phyloP scores from a whole-genome alignment of 805 yeast species.

The Yarrowia porcina region DNA sequence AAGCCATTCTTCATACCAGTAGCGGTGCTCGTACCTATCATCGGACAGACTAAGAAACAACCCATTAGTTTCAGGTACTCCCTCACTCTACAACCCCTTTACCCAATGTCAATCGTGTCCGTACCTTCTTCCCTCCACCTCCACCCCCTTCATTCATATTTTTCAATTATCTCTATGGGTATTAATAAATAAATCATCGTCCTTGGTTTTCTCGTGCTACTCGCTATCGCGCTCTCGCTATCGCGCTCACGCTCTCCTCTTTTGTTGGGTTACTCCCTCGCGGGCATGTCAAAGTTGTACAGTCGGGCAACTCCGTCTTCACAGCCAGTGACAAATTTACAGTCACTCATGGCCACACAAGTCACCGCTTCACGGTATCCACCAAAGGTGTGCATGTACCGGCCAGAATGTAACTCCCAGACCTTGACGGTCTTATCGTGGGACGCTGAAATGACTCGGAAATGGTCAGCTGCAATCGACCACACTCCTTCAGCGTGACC shows the following conservation, averaged over 20 bases:
- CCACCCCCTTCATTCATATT: too few relatives aligned
- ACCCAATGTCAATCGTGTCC: too few relatives aligned
- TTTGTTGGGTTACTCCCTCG: background rate
- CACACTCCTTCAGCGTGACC: constrained; percentile 99
- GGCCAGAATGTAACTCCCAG: constrained; percentile 95
- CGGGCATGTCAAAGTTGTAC: constrained; percentile 59
- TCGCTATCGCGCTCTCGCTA: background rate
- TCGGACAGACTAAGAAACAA: too few relatives aligned
- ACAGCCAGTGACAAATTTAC: constrained; percentile 84
- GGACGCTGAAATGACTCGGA: constrained; percentile 90
- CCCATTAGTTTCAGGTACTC: too few relatives aligned
- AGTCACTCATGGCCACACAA: constrained; percentile 79
- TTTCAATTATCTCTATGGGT: background rate
- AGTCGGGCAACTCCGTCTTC: constrained; percentile 85
- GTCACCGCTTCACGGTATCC: constrained; percentile 59
- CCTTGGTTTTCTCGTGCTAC: background rate
- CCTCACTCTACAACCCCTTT: too few relatives aligned
- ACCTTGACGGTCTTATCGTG: constrained; percentile 87
- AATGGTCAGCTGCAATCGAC: constrained; percentile 94
- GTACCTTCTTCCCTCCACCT: too few relatives aligned
- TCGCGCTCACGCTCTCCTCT: background rate
- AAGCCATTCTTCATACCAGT: too few relatives aligned
- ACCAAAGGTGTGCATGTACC: constrained; percentile 88
- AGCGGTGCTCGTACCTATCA: too few relatives aligned
- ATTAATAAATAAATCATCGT: constrained; percentile 8